A percentile compares a stretch with the other conserved stretches of the same genome.
These are phyloP conservation scores for Pythium chondricola DNA, from an alignment of 352 stramenopile species.

Conservation along the genomic window DNA sequence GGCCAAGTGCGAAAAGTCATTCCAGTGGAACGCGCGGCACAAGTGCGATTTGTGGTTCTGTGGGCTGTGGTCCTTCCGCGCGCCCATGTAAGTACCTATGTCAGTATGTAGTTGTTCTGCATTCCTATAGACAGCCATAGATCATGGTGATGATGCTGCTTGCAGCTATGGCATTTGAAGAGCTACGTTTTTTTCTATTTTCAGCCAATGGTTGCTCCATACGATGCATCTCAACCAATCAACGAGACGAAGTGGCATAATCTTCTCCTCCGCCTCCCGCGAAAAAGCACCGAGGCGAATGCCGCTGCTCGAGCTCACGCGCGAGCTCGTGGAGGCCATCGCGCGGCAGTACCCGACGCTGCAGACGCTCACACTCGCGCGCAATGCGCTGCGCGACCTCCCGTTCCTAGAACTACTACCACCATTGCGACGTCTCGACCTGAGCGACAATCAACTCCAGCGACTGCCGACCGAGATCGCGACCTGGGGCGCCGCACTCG, in stretches of 20 bases:
- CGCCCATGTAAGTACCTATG: background rate
- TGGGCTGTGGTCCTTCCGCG: slow-evolving; percentile 37
- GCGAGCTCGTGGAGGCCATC: slow-evolving; percentile 57
- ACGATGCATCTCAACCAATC: no score
- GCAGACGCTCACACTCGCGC: slow-evolving; percentile 54
- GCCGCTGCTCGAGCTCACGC: slow-evolving; percentile 48
- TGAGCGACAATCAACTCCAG: slow-evolving; percentile 47
- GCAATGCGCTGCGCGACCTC: slow-evolving; percentile 47
- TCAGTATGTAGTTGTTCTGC: no score
- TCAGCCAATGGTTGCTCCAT: no score
- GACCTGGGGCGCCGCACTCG: slow-evolving; percentile 29
- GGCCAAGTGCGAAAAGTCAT: slow-evolving; percentile 34
- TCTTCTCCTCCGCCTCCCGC: background rate
- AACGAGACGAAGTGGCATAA: background rate
- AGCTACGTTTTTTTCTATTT: no score
- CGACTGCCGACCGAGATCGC: slow-evolving; percentile 30
- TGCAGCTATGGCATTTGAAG: no score
- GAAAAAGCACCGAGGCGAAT: no score
- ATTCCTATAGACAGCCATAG: no score
- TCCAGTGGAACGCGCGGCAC: slow-evolving; percentile 48
- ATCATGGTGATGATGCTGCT: no score
- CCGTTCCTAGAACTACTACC: slow-evolving; percentile 43
- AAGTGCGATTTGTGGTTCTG: slow-evolving; percentile 78
- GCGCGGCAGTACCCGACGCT: slow-evolving; percentile 50
- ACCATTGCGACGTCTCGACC: slow-evolving; percentile 43